These are phyloP conservation scores for Neurospora sp. DNA, from an alignment of 495 filamentous ascomycete species.

Conservation along the genomic window DNA sequence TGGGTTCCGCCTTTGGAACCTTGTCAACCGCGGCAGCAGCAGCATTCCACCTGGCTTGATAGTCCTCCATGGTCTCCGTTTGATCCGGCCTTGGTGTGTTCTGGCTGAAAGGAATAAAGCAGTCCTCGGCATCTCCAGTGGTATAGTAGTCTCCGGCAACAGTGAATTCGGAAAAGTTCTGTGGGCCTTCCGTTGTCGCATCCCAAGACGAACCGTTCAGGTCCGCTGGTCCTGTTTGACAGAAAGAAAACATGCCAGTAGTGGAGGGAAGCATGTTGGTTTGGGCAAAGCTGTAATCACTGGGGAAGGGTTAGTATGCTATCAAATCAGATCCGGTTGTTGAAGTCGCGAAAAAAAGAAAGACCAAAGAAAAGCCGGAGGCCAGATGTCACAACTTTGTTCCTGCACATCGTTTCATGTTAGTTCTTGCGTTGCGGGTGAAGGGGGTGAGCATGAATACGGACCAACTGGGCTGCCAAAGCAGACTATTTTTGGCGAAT, in stretches of 20 bases:
- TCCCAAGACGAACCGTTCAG: constrained; percentile 41
- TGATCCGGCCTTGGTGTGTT: constrained; percentile 40
- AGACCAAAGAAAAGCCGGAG: constrained; percentile 24
- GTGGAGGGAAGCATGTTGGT: constrained; percentile 36
- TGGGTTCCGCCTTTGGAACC: constrained; percentile 33
- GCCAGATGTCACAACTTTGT: constrained; percentile 40
- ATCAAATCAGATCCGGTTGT: constrained; percentile 25
- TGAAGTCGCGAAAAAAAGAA: constrained; percentile 13
- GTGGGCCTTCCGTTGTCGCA: constrained; percentile 40
- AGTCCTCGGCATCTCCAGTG: constrained; percentile 38
- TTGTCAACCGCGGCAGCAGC: constrained; percentile 21
- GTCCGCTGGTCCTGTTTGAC: constrained; percentile 44
- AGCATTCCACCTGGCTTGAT: constrained; percentile 34
- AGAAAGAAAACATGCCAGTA: constrained; percentile 42
- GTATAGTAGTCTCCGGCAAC: constrained; percentile 22
- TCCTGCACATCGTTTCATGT: constrained; percentile 27
- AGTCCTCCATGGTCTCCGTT: constrained; percentile 34
- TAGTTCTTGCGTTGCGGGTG: constrained; percentile 6
- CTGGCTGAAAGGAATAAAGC: constrained; percentile 37
- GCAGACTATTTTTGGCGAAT: constrained; percentile 3
- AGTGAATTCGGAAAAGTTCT: constrained; percentile 38
- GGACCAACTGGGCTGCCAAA: constrained; percentile 8
- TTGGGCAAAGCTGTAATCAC: constrained; percentile 41
- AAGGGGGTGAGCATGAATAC: constrained; percentile 4
- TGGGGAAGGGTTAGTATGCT: constrained; percentile 42